Conservation (phyloP, 2,329 filamentous ascomycete species). For the Aspergillus fructus region DNA sequence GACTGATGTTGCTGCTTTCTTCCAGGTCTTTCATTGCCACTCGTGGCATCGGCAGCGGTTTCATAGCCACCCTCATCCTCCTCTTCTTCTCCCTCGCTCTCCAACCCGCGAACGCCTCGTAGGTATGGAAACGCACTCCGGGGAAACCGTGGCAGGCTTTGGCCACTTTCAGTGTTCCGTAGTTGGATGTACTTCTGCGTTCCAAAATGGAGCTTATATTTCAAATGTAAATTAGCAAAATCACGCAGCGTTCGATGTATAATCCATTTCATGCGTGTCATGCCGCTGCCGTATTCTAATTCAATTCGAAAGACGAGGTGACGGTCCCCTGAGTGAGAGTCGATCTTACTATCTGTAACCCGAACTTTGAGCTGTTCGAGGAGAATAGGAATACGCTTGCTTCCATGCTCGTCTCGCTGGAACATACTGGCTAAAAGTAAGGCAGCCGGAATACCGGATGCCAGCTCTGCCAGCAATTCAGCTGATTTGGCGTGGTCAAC, state of each 20-base stretch:
- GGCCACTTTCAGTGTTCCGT: slow-evolving; percentile 64
- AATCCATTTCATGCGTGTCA: slow-evolving; percentile 95
- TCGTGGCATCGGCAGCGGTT: slow-evolving; percentile 63
- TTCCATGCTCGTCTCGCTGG: slow-evolving; percentile 92
- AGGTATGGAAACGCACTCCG: slow-evolving; percentile 87
- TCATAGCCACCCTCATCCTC: slow-evolving; percentile 51
- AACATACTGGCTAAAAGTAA: slow-evolving; percentile 97
- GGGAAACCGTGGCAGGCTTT: slow-evolving; percentile 87
- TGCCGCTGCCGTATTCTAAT: slow-evolving; percentile 91
- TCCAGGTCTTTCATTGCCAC: slow-evolving; percentile 62
- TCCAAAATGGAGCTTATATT: slow-evolving; percentile 84
- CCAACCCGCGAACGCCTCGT: slow-evolving; percentile 73
- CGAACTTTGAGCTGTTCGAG: slow-evolving; percentile 90
- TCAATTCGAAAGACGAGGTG: slow-evolving; percentile 90
- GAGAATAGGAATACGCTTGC: slow-evolving; percentile 90
- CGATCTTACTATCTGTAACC: slow-evolving; percentile 76
- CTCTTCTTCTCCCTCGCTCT: slow-evolving; percentile 75
- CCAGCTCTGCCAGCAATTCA: slow-evolving; percentile 90
- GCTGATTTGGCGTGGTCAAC: slow-evolving; percentile 95
- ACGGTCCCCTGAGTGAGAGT: slow-evolving; percentile 57
- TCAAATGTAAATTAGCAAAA: slow-evolving; percentile 87
- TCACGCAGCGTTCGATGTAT: slow-evolving; percentile 84
- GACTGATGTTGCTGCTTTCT: slow-evolving; percentile 42
- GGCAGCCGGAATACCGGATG: slow-evolving; percentile 88
- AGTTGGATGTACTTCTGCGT: slow-evolving; percentile 80